Base-by-base conservation (phyloP, 768 basidiomycete genomes). In the Terana coerulea region DNA sequence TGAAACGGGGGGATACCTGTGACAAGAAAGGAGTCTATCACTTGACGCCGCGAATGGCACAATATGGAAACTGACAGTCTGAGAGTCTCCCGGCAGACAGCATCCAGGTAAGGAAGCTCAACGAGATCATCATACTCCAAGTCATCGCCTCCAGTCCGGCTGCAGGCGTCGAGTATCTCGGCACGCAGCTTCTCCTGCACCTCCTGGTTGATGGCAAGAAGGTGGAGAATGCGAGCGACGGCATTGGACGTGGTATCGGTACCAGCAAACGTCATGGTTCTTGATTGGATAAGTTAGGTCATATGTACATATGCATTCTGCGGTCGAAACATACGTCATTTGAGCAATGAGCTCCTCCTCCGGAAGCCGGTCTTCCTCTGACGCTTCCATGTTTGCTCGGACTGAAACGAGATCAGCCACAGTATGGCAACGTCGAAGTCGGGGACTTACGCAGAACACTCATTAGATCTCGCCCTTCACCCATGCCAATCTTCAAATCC, bases 31-130 rank as follows among this genome's bases (percentile, higher is more conserved):
- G 25, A n/a, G 15, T 21, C n/a, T 24, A 34, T n/a, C n/a, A 47
- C 36, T 19, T 28, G n/a, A 34, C 28, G 29, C 8, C 1, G 6
- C 24, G 22, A 5, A 24, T 19, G 7, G 10, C 5, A 35, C 15
- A 6, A 42, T 33, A 28, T 29, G 9, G n/a, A 29, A 2, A 44
- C 60, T 30, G 21, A 64, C 60, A 84, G 44, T 1, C 85, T 75
- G 51, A 86, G 63, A 0, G 75, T 78, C 63, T 86, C 85, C 2
- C 78, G 73, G 3, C 84, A 73, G 3, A 85, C 76, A 6, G 72
- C 74, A 52, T 88, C 88, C 11, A 91, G 78, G 57, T 84, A 88
- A 0, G 83, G 76, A 3, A 91, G 36, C 8, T 42, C 33, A 12
- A 58, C 51, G n/a, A 63, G 47, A 17, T 50, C 30, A 42, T 63